A percentile compares a stretch with the other conserved stretches of the same genome.
Evolutionary conservation across 805 yeast genomes (phyloP).

Genomic region (Sugiyamaella americana): DNA sequence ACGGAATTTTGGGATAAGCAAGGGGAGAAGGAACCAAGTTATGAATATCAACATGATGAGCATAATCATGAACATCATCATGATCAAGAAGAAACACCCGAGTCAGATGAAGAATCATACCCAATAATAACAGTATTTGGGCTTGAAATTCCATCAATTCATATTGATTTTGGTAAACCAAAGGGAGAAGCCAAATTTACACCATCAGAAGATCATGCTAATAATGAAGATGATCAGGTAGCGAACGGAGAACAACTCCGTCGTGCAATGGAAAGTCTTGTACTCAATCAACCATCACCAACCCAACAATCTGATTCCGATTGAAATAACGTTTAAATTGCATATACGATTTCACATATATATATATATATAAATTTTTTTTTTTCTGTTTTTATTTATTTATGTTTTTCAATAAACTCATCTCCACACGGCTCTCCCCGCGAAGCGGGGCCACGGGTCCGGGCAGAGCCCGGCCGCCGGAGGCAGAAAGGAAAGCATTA

Average conservation of each 20-base stretch:
- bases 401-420: no score
- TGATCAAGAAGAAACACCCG: no score
- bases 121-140: constrained; percentile 13
- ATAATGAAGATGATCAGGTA: constrained; percentile 3
- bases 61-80: no score
- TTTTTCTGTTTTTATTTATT: no score
- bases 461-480: neutral
- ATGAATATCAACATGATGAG: no score
- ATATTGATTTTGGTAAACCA: constrained; percentile 22
- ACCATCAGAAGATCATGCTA: constrained; percentile 6
- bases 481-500: no score
- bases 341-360: no score
- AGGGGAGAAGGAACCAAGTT: neutral
- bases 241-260: constrained; percentile 13
- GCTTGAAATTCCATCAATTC: constrained; percentile 6
- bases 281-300: constrained; percentile 3
- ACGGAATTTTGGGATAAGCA: neutral
- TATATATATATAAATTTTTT: no score
- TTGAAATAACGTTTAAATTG: no score
- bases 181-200: constrained; percentile 23
- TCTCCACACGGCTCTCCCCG: no score
- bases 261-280: constrained; percentile 21
- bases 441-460: neutral
- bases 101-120: neutral
- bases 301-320: neutral